Conservation (phyloP, 1,139 yeast species). For the Diutina sp. region DNA sequence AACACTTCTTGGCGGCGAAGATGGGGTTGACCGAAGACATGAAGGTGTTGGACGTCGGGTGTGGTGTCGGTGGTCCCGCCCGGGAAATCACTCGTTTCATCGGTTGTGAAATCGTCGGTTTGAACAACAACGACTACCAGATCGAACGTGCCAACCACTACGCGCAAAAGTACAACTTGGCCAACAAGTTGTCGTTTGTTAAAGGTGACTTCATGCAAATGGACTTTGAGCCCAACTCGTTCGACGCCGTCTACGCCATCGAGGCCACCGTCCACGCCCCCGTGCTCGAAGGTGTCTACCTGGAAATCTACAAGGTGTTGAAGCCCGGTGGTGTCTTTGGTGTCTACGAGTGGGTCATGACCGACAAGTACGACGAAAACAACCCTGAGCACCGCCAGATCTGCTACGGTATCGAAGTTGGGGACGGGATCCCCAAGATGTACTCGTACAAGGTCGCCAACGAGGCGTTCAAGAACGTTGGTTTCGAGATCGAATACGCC, state of each 20-base stretch:
- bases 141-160: slow-evolving; percentile 83
- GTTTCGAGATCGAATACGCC: slow-evolving; percentile 68
- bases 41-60: slow-evolving; percentile 94
- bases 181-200: slow-evolving; percentile 68
- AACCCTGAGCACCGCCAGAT: slow-evolving; percentile 88
- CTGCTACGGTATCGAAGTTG: slow-evolving; percentile 94
- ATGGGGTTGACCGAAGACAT: slow-evolving; percentile 69
- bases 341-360: slow-evolving; percentile 99
- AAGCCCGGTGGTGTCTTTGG: slow-evolving; percentile 98
- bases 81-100: slow-evolving; percentile 91
- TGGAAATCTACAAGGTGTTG: slow-evolving; percentile 87
- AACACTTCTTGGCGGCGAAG: slow-evolving; percentile 83
- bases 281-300: slow-evolving; percentile 87
- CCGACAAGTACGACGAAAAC: slow-evolving; percentile 78
- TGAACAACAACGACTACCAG: slow-evolving; percentile 96
- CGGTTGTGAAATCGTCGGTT: slow-evolving; percentile 75
- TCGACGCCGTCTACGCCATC: slow-evolving; percentile 96
- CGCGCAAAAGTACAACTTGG: slow-evolving; percentile 54
- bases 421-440: slow-evolving; percentile 99
- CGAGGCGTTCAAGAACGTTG: slow-evolving; percentile 75
- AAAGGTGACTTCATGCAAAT: slow-evolving; percentile 99
- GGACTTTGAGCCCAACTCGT: slow-evolving; percentile 83
- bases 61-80: slow-evolving; percentile 99
- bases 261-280: slow-evolving; percentile 99
- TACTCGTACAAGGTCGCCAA: slow-evolving; percentile 75